Conservation (phyloP, 805 yeast genomes). For the Saccharomycopsis capsularis region DNA sequence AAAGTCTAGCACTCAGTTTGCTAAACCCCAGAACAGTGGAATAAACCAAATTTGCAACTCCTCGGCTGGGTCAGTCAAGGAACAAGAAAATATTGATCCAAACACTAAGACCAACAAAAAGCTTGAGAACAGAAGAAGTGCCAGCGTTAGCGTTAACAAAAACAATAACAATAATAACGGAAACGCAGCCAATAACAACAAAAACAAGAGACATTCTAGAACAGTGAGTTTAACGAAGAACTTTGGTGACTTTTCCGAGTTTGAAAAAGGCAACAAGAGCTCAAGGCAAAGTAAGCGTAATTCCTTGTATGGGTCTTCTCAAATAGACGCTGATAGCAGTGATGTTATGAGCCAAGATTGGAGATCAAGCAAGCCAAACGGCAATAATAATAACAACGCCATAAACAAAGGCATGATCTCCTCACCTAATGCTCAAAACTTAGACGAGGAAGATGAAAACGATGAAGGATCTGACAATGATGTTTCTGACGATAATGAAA, state of each 20-base stretch:
- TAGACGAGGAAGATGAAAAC: conserved; percentile 1
- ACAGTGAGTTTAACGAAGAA: conserved; percentile 13
- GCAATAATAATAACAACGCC: conserved; percentile 1
- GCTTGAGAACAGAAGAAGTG: conserved; percentile 8
- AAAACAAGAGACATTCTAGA: conserved; percentile 12
- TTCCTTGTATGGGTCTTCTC: neutral
- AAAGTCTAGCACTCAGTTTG: conserved; percentile 9
- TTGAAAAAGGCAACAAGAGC: conserved; percentile 11
- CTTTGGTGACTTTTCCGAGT: conserved; percentile 18
- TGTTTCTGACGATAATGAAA: conserved; percentile 1
- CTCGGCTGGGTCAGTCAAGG: conserved; percentile 1
- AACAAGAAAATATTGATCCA: conserved; percentile 17
- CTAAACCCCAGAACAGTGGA: neutral
- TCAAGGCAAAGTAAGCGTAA: conserved; percentile 2
- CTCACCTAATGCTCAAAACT: neutral
- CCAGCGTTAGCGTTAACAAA: neutral
- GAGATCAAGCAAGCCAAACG: neutral
- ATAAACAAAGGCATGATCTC: neutral
- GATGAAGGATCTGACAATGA: neutral
- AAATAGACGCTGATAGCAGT: neutral
- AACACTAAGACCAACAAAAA: neutral
- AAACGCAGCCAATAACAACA: neutral
- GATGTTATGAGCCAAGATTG: conserved; percentile 7
- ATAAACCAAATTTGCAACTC: conserved; percentile 8
- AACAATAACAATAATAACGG: too few relatives aligned